Conservation (phyloP, 2,329 filamentous ascomycete species). For the Colletotrichum coccodes region DNA sequence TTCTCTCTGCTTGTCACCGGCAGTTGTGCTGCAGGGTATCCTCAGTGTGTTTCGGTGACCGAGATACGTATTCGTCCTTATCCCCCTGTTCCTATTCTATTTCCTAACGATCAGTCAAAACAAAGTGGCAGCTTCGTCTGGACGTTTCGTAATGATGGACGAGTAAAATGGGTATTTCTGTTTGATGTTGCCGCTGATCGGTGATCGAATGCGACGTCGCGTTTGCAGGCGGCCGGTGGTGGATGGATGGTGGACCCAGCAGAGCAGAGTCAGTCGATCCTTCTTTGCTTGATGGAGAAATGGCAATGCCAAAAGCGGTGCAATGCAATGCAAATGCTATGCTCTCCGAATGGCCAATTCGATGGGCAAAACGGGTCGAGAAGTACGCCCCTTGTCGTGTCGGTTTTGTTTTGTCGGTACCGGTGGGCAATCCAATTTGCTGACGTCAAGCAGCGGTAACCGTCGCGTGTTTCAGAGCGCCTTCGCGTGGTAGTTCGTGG, state of each 20-base stretch:
- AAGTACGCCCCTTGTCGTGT: not conserved
- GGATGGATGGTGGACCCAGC: not conserved
- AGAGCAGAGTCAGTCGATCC: conserved; percentile 1
- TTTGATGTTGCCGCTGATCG: conserved; percentile 19
- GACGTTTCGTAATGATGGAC: conserved; percentile 17
- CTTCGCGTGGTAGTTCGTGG: not conserved
- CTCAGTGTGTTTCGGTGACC: not conserved
- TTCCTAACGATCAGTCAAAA: not conserved
- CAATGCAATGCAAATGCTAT: conserved; percentile 6
- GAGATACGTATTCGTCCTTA: not conserved
- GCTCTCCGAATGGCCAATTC: conserved; percentile 1
- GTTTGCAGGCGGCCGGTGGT: not conserved
- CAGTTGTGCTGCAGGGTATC: not conserved
- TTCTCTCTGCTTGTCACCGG: not conserved
- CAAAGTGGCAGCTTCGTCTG: not conserved
- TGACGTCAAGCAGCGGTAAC: conserved; percentile 25
- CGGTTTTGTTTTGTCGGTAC: not conserved
- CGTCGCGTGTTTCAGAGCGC: conserved; percentile 26
- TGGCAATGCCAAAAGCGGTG: not conserved
- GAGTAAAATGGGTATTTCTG: conserved; percentile 16
- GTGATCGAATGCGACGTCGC: conserved; percentile 29
- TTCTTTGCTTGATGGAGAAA: not conserved
- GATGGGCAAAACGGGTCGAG: not conserved
- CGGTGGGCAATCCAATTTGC: not conserved
- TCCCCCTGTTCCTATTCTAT: not conserved